phyloP scores from a whole-genome alignment of 2,329 filamentous ascomycete genomes.

The Microcyclospora tardicrescens region DNA sequence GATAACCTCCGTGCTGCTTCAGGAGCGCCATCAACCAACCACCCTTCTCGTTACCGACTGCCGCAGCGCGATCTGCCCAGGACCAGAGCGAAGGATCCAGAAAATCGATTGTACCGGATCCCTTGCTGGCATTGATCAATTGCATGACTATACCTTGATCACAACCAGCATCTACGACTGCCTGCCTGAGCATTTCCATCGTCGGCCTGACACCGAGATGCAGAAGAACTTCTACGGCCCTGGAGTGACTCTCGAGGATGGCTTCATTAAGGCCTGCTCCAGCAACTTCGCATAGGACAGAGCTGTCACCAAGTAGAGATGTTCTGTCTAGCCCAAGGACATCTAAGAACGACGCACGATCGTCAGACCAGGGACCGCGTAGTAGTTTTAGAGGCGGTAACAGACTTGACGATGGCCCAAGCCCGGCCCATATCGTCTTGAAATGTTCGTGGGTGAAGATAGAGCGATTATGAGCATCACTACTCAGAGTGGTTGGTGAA shows the following conservation, averaged over 20 bases:
- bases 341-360: slow-evolving; percentile 11
- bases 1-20: neutral
- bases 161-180: slow-evolving; percentile 22
- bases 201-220: slow-evolving; percentile 11
- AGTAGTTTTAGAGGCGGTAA: slow-evolving; percentile 14
- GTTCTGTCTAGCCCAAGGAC: slow-evolving; percentile 4
- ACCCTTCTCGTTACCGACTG: slow-evolving; percentile 13
- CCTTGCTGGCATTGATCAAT: neutral
- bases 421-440: slow-evolving; percentile 7
- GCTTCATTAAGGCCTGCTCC: slow-evolving; percentile 17
- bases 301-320: slow-evolving; percentile 4
- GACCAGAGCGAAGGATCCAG: slow-evolving; percentile 23
- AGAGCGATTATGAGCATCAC: neutral
- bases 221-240: slow-evolving; percentile 13
- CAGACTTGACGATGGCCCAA: slow-evolving; percentile 9
- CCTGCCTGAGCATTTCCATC: slow-evolving; percentile 17
- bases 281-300: slow-evolving; percentile 15
- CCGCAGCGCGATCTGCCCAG: slow-evolving; percentile 20
- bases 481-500: neutral
- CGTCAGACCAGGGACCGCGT: slow-evolving; percentile 15
- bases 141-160: slow-evolving; percentile 12
- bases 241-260: slow-evolving; percentile 11
- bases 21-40: slow-evolving; percentile 19
- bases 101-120: slow-evolving; percentile 12
- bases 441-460: slow-evolving; percentile 1